Conservation (phyloP, 148 eudicot genomes). For the Chenopodium suecicum region DNA sequence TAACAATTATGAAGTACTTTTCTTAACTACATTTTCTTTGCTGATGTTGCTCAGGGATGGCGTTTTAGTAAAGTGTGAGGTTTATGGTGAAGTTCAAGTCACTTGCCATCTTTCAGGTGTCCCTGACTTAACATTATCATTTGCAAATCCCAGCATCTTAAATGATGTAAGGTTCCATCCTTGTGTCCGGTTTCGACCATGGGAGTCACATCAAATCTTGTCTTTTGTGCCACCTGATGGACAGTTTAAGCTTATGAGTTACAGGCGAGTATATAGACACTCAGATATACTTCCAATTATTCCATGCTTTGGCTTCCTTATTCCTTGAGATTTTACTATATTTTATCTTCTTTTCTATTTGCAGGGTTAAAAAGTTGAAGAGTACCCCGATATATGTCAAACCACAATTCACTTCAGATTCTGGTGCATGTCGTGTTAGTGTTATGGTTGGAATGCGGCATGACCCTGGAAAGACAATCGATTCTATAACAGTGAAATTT, state of each 20-base stretch:
- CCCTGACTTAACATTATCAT: constrained; percentile 86
- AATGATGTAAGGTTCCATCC: constrained; percentile 96
- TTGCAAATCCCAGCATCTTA: constrained; percentile 75
- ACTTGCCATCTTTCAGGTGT: constrained; percentile 82
- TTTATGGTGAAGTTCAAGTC: constrained; percentile 90
- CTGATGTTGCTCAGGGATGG: constrained; percentile 67
- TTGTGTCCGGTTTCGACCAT: constrained; percentile 89
- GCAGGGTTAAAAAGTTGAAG: constrained; percentile 86
- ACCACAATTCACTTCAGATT: constrained; percentile 88
- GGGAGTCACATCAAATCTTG: constrained; percentile 81
- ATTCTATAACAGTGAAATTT: constrained; percentile 69
- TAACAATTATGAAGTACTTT: not conserved
- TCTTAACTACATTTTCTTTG: constrained; percentile 17
- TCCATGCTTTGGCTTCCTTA: constrained; percentile 2
- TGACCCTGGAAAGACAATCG: constrained; percentile 90
- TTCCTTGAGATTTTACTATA: not conserved
- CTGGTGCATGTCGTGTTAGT: constrained; percentile 79
- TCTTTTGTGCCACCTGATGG: constrained; percentile 99
- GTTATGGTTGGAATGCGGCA: constrained; percentile 78
- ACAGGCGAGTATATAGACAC: constrained; percentile 54
- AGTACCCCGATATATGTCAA: constrained; percentile 84
- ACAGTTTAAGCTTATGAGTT: constrained; percentile 94
- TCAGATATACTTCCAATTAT: not conserved
- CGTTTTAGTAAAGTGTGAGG: constrained; percentile 83
- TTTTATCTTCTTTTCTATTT: not conserved